Evolutionary conservation across 2,329 filamentous ascomycete species (phyloP), one percentile per base, ranked within the genome.

Genomic region (Clonostachys rosea): DNA sequence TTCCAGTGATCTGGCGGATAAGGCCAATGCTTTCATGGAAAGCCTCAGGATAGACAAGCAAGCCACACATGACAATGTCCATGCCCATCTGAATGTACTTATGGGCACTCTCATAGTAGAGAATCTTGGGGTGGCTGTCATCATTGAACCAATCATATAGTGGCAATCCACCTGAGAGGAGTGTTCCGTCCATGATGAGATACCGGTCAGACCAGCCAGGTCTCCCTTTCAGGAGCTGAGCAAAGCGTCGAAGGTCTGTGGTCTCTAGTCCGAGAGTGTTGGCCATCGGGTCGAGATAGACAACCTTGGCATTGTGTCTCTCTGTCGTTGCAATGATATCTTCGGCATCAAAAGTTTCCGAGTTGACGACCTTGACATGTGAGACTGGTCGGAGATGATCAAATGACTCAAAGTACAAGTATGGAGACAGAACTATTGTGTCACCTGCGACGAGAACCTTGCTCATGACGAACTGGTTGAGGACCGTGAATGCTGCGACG

Each of bases 61-160:
- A 40, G 13, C 46, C 46, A 14, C 46, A 47, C 46, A 47, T 47
- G 24, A 47, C 46, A 20, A 47, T 47, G 41, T 47, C 46, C 46
- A 47, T 47, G 14, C 46, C 46, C 46, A 47, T 47, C 46, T 47
- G 46, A 24, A 47, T 47, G 41, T 47, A 47, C 41, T 47, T 47
- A 24, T 47, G 46, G 17, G 46, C 46, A 16, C 46, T 47, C 42
- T 47, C 46, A 18, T 47, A 47, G 46, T 47, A 47, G 8, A 48
- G 46, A 12, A 48, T 40, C 34, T 44, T 48, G 36, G 46, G 42
- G 10, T 44, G 42, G 18, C 34, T 30, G 18, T 41, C 42, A 34
- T 18, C 36, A 17, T 40, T 34, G 42, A 44, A 48, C 46, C 42
- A 48, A 37, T 48, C 46, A 30, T 40, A 48, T 3, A 48, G 33